Percentiles rank a stretch among this genome's conserved stretches.
Evolutionary conservation across 1,139 yeast species (phyloP).

Genomic region (Nadsonia commutata): DNA sequence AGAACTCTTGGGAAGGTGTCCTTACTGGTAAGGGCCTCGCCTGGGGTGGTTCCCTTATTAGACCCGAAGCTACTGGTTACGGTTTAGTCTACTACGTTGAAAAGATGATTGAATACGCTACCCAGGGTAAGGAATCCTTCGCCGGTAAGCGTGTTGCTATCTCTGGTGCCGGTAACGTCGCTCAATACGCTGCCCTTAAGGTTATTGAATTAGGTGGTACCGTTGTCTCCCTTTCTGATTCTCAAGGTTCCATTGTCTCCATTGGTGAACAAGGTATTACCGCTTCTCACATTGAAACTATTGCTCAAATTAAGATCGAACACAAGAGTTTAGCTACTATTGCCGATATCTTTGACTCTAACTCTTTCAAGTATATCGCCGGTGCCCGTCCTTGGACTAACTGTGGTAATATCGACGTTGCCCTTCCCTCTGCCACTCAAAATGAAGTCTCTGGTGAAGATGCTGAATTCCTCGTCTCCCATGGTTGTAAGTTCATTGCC

Average conservation of each 20-base stretch:
- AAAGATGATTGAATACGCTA: conserved; percentile 92
- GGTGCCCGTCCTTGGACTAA: conserved; percentile 96
- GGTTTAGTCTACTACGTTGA: conserved; percentile 95
- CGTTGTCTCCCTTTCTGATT: conserved; percentile 87
- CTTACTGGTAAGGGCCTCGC: conserved; percentile 93
- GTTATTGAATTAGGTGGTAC: conserved; percentile 93
- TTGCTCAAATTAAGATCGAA: conserved; percentile 68
- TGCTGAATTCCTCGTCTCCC: conserved; percentile 84
- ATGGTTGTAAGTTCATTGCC: conserved; percentile 87
- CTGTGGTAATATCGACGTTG: conserved; percentile 86
- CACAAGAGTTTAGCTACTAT: conserved; percentile 68
- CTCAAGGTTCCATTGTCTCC: conserved; percentile 69
- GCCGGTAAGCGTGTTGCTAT: conserved; percentile 88
- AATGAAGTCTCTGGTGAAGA: conserved; percentile 95
- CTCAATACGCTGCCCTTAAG: conserved; percentile 96
- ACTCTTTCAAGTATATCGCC: conserved; percentile 56
- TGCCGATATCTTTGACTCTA: conserved; percentile 21
- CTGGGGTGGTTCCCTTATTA: conserved; percentile 98
- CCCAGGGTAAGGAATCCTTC: conserved; percentile 77
- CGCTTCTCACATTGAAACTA: conserved; percentile 58
- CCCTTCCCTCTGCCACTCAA: conserved; percentile 96
- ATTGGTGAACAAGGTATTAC: conserved; percentile 56
- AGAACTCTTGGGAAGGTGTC: conserved; percentile 92
- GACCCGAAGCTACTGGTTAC: conserved; percentile 99
- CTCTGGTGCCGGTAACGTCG: conserved; percentile 98